Conservation (phyloP, 768 basidiomycete genomes). For the Amanita inopinata region DNA sequence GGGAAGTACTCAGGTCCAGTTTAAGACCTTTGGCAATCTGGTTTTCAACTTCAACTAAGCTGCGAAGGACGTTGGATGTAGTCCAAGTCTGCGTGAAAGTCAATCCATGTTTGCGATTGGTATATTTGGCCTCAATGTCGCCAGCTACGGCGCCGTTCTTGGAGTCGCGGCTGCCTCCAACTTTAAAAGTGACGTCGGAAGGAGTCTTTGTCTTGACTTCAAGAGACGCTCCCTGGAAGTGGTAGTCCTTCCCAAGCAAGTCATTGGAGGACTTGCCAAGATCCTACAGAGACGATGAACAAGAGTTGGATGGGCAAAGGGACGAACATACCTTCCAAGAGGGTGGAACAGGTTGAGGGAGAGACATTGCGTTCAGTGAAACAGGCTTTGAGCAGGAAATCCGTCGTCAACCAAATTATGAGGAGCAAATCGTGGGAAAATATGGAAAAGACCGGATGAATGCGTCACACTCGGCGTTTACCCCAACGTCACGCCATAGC, state of each 20-base stretch:
- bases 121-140: conserved; percentile 94
- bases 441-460: conserved; percentile 13
- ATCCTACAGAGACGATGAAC: conserved; percentile 43
- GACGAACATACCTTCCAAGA: conserved; percentile 75
- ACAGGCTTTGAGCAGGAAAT: conserved; percentile 8
- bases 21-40: conserved; percentile 97
- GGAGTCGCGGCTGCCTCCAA: conserved; percentile 72
- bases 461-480: not conserved
- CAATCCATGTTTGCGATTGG: conserved; percentile 86
- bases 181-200: conserved; percentile 90
- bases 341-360: conserved; percentile 93
- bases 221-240: conserved; percentile 58
- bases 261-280: conserved; percentile 97
- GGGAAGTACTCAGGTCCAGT: conserved; percentile 76
- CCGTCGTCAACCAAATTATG: conserved; percentile 10
- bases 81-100: conserved; percentile 95
- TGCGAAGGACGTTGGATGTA: conserved; percentile 86
- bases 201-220: conserved; percentile 88
- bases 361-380: conserved; percentile 56
- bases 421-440: conserved; percentile 14
- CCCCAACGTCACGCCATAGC: not conserved
- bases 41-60: conserved; percentile 91
- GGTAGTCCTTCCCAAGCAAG: conserved; percentile 88
- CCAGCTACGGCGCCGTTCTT: conserved; percentile 67
- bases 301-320: not conserved